These are phyloP conservation scores for Persicaria maculosa DNA, from an alignment of 148 eudicot species.

Conservation along the genomic window DNA sequence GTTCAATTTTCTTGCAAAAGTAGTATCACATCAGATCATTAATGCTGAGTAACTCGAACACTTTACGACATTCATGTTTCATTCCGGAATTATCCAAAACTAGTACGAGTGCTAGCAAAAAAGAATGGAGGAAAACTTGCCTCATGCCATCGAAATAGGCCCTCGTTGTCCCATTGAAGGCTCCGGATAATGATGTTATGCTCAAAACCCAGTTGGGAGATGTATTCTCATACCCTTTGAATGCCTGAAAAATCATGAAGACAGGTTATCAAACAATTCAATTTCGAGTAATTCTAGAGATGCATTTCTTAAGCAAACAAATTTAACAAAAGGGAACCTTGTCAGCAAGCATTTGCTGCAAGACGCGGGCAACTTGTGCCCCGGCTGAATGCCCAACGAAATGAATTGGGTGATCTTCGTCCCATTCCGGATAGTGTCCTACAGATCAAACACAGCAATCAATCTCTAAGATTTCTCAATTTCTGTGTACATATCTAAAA, in stretches of 20 bases:
- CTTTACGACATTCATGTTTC: background rate
- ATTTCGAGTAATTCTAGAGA: background rate
- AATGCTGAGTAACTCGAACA: too few relatives aligned
- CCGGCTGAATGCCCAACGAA: slow-evolving; percentile 99
- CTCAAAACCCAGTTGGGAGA: slow-evolving; percentile 84
- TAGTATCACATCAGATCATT: too few relatives aligned
- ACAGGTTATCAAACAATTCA: background rate
- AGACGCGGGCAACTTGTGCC: slow-evolving; percentile 78
- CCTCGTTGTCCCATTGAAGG: slow-evolving; percentile 91
- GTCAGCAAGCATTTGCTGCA: slow-evolving; percentile 98
- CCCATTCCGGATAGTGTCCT: slow-evolving; percentile 91
- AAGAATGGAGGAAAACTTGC: slow-evolving; percentile 25
- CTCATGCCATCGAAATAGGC: slow-evolving; percentile 88
- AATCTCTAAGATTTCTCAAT: background rate
- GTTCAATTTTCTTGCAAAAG: background rate
- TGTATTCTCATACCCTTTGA: slow-evolving; percentile 63
- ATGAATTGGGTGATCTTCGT: slow-evolving; percentile 94
- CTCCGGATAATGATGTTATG: slow-evolving; percentile 86
- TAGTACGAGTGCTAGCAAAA: background rate
- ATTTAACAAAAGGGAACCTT: slow-evolving; percentile 34
- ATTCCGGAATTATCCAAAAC: background rate
- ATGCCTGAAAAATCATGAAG: slow-evolving; percentile 40
- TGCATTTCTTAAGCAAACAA: background rate
- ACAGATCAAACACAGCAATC: background rate
- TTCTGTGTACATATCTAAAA: background rate